A percentile compares a stretch with the other conserved stretches of the same genome.
Evolutionary conservation across 192 early-diverging fungal genomes (phyloP).

Genomic region (Podila verticillata): DNA sequence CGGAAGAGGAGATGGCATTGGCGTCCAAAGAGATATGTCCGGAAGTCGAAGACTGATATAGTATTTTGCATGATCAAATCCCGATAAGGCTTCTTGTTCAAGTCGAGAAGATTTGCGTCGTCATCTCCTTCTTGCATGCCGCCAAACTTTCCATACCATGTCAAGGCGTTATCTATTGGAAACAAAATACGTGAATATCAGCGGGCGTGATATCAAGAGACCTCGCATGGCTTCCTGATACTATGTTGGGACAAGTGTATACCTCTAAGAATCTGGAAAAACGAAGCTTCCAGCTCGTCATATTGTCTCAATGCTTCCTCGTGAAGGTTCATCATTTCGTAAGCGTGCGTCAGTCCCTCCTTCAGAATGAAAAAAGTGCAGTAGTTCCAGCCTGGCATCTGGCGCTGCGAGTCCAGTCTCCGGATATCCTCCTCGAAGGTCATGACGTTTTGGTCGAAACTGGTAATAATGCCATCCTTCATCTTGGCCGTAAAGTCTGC

Average conservation of each 20-base stretch:
- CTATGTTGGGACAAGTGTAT: slow-evolving; percentile 9
- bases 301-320: slow-evolving; percentile 95
- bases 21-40: slow-evolving; percentile 94
- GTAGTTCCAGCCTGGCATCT: slow-evolving; percentile 99
- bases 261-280: slow-evolving; percentile 89
- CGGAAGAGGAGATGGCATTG: slow-evolving; percentile 84
- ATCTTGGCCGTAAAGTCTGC: slow-evolving; percentile 74
- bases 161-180: slow-evolving; percentile 74
- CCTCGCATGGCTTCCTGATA: neutral
- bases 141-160: slow-evolving; percentile 96
- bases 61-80: slow-evolving; percentile 90
- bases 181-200: slow-evolving; percentile 10
- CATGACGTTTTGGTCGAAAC: slow-evolving; percentile 80
- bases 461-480: slow-evolving; percentile 76
- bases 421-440: slow-evolving; percentile 92
- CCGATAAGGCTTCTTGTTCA: slow-evolving; percentile 83
- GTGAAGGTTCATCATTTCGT: slow-evolving; percentile 86
- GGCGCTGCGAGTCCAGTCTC: slow-evolving; percentile 87
- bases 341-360: slow-evolving; percentile 87
- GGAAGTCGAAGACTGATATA: slow-evolving; percentile 95
- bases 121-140: slow-evolving; percentile 89
- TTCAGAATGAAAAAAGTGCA: slow-evolving; percentile 97
- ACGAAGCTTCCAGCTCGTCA: slow-evolving; percentile 97
- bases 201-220: neutral
- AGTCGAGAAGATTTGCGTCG: slow-evolving; percentile 80